phyloP scores from a whole-genome alignment of 2,329 filamentous ascomycete genomes.

The Monilinia vaccinii-corymbosi region DNA sequence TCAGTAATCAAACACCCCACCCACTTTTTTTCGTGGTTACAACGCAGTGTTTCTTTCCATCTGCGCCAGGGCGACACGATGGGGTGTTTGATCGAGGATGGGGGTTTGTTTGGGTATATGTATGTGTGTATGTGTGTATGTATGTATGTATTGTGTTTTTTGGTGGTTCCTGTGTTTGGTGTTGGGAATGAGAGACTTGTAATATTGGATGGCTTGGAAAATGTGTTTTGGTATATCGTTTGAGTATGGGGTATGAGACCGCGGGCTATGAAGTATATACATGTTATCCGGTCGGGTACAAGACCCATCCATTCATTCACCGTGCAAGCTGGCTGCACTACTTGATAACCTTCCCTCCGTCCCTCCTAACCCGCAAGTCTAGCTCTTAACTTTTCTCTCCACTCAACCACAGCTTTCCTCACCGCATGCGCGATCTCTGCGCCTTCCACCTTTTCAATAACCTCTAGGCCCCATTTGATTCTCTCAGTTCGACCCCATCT shows the following conservation, averaged over 20 bases:
- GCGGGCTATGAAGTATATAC: neutral
- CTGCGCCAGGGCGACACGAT: neutral
- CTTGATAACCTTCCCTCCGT: neutral
- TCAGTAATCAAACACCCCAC: neutral
- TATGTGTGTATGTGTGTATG: neutral
- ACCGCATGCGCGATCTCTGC: constrained; percentile 20
- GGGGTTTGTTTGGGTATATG: neutral
- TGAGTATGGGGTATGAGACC: neutral
- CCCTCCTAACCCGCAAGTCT: neutral
- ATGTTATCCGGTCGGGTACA: neutral
- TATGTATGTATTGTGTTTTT: no score
- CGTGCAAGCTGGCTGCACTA: neutral
- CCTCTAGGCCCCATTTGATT: constrained; percentile 18
- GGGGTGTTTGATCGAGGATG: neutral
- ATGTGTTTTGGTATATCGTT: neutral
- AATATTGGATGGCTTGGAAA: neutral
- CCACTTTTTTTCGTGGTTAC: neutral
- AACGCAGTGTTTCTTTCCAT: neutral
- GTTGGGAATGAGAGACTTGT: neutral
- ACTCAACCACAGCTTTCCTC: constrained; percentile 14
- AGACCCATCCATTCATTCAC: neutral
- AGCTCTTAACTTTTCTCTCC: constrained; percentile 10
- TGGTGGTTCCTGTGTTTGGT: neutral
- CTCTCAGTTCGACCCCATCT: constrained; percentile 17
- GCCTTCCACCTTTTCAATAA: constrained; percentile 22